Base-by-base conservation (phyloP, 345 rosid species). In the Populus deltoides region DNA sequence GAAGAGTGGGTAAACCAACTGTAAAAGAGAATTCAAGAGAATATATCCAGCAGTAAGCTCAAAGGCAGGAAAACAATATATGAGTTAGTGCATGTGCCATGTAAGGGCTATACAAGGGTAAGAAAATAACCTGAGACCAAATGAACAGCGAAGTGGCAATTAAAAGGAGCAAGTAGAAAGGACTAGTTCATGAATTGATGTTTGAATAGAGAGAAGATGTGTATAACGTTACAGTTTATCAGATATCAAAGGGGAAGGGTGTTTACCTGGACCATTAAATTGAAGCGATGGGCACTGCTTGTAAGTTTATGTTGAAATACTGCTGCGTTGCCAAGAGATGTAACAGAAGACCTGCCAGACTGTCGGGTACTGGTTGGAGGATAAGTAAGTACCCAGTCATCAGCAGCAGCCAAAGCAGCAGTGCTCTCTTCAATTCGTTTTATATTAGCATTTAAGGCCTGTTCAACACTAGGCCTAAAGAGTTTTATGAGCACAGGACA, bases 391-490 rank as follows among this genome's bases (percentile, higher is more conserved):
- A 94, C 87, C 99, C 99, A 94, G 80, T 97, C 97, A 90, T 97
- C 99, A 75, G 98, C 98, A 81, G 99, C 99, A 73, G 97, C 99
- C 88, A 94, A 79, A 79, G 99, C 97, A 83, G 99, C 98, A 75
- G 97, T 91, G 81, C 98, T 94, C 84, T 97, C 98, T 86, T 97
- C 97, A 82, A 97, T 97, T 81, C 99, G 87, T 82, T 90, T 97
- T 77, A 97, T 87, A 86, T 97, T 93, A 75, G 99, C 97, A 82
- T 97, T 90, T 67, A 94, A 83, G 49, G 98, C 99, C 85, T 92
- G 99, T 82, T 97, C 97, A 73, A 97, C 98, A 71, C 98, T 94
- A 47, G 97, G 97, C 86, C 94, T 92, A 83, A 97, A 97, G 78
- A 89, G 92, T 86, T 90, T 92, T 75, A 92, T 49, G 66, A 97